Base-by-base conservation (phyloP, 306 rosid genomes). In the Luffa acutangula region DNA sequence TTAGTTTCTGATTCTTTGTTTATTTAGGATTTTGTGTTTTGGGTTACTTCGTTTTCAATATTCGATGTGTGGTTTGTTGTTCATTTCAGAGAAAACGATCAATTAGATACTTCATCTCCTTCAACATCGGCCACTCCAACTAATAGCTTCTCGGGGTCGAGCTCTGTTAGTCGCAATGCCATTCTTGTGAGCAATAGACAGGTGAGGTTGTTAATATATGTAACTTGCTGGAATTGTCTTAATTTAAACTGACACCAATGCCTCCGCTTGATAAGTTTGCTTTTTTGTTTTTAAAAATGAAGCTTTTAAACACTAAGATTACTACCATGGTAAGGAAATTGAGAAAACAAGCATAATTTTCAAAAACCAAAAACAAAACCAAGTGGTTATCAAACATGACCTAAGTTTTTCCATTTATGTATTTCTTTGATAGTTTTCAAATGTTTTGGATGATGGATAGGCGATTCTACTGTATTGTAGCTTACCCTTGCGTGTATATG, bases 181-280 rank as follows among this genome's bases (percentile, higher is more conserved):
- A 95, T 95, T 80, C 91, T 93, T 72, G 97, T 95, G 49, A 95
- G 97, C 90, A 87, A 95, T 76, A 89, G 98, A 86, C 98, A 95
- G 96, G 97, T 94, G 7, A 66, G n/a, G 13, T 52, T 46, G 59
- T 48, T 73, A 73, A 14, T 48, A 12, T 49, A 31, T 1, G 21
- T 13, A 14, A 48, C 54, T 70, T 45, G 9, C n/a, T 70, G 37
- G 34, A 45, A 46, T 46, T n/a, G 0, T 71, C 39, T 21, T 21
- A 71, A 71, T 71, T 46, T 71, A 57, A 46, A 69, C 5, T 4
- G 41, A 21, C 58, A 21, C 77, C 1, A 25, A 25, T 0, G 31
- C 31, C 31, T 25, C 31, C 31, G 31, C 1, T 25, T 25, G 31
- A 25, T 25, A 25, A 25, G 31, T 25, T 25, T 25, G 31, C 31